Conservation (phyloP, 2,329 filamentous ascomycete genomes). For the Byssochlamys sp. region DNA sequence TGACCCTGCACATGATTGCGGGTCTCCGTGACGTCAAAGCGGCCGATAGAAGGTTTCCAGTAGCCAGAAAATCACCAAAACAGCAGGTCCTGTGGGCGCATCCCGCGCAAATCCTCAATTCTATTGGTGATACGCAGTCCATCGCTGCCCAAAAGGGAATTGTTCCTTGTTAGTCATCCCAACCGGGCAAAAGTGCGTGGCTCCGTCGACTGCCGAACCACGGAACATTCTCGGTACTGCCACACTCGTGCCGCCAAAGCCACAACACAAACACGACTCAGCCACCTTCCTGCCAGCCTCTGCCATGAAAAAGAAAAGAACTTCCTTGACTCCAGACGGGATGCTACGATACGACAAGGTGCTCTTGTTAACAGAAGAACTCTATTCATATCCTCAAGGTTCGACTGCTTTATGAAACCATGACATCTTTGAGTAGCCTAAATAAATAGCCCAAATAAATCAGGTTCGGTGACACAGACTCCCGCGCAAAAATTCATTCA, state of each 20-base stretch:
- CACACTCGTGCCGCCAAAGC: background rate
- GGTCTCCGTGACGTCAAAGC: background rate
- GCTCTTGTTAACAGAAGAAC: too few relatives aligned
- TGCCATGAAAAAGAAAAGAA: background rate
- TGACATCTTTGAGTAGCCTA: too few relatives aligned
- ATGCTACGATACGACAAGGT: too few relatives aligned
- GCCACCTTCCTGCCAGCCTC: background rate
- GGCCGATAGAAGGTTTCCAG: background rate
- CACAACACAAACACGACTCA: background rate
- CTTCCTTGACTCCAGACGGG: too few relatives aligned
- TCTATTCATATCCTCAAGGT: too few relatives aligned
- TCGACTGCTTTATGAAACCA: too few relatives aligned
- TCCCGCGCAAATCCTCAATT: background rate
- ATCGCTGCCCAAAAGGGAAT: background rate
- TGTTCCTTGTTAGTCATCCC: background rate
- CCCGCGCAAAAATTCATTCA: too few relatives aligned
- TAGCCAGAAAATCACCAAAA: background rate
- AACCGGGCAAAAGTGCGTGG: background rate
- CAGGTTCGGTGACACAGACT: too few relatives aligned
- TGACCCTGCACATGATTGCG: background rate
- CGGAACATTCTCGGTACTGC: background rate
- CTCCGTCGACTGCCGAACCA: background rate
- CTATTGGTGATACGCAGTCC: background rate
- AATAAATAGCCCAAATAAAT: too few relatives aligned
- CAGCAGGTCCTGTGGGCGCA: background rate